phyloP scores from a whole-genome alignment of 2,329 filamentous ascomycete species.

The Cytospora piceicola region DNA sequence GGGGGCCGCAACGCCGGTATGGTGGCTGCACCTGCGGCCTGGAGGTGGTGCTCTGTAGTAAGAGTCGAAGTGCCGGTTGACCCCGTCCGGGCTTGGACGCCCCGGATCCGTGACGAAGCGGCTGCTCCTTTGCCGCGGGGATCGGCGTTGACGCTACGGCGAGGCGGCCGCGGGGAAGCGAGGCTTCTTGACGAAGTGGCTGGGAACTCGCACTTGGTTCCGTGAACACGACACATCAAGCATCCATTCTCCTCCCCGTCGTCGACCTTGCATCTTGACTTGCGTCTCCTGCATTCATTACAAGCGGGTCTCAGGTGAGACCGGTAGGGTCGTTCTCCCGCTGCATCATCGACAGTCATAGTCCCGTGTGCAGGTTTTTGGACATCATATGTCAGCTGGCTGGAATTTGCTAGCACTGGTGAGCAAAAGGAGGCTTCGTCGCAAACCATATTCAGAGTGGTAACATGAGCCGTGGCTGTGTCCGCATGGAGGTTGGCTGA shows the following conservation, averaged over 20 bases:
- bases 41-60: neutral
- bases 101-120: neutral
- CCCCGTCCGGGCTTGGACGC: neutral
- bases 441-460: neutral
- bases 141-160: neutral
- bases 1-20: neutral
- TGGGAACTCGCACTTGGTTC: slow-evolving; percentile 60
- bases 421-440: neutral
- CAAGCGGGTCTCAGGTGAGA: slow-evolving; percentile 66
- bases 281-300: slow-evolving; percentile 61
- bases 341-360: slow-evolving; percentile 6
- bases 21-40: neutral
- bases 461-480: neutral
- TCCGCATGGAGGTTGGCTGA: neutral
- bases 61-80: slow-evolving; percentile 1
- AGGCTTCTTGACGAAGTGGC: slow-evolving; percentile 12
- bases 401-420: neutral
- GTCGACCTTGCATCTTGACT: slow-evolving; percentile 64
- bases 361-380: neutral
- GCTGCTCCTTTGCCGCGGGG: neutral
- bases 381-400: neutral
- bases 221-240: slow-evolving; percentile 61
- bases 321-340: slow-evolving; percentile 54
- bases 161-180: neutral
- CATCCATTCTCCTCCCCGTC: slow-evolving; percentile 53